phyloP scores from a whole-genome alignment of 176 grass and related monocot species.

The Tillandsia leiboldiana region DNA sequence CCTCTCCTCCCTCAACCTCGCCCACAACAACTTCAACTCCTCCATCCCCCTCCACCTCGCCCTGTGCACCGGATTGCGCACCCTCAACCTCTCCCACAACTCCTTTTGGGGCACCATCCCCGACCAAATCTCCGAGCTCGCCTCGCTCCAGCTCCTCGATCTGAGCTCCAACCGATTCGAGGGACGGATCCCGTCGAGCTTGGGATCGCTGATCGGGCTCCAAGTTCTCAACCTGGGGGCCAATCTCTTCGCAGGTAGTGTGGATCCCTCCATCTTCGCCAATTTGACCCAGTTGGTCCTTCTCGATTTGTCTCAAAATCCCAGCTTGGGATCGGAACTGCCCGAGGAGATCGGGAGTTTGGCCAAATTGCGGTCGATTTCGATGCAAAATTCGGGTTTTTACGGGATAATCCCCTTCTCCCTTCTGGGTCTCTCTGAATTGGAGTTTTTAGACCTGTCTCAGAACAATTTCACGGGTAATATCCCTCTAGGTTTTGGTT shows the following conservation, averaged over 20 bases:
- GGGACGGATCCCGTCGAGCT: constrained; percentile 27
- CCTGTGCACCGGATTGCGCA: constrained; percentile 34
- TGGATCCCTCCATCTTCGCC: constrained; percentile 39
- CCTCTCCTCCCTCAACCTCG: constrained; percentile 42
- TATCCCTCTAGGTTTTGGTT: constrained; percentile 42
- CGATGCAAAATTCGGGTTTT: constrained; percentile 55
- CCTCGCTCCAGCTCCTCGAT: constrained; percentile 40
- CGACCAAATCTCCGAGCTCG: constrained; percentile 40
- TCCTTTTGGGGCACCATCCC: constrained; percentile 59
- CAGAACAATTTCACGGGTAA: constrained; percentile 48
- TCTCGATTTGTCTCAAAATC: constrained; percentile 65
- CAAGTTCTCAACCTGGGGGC: constrained; percentile 49
- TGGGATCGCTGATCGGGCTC: constrained; percentile 35
- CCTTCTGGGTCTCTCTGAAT: constrained; percentile 33
- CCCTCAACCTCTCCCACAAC: constrained; percentile 54
- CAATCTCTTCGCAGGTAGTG: constrained; percentile 56
- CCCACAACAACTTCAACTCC: constrained; percentile 61
- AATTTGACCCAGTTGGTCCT: constrained; percentile 51
- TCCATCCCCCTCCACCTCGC: constrained; percentile 51
- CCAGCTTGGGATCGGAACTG: constrained; percentile 41
- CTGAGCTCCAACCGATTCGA: constrained; percentile 66
- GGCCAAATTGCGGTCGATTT: constrained; percentile 35
- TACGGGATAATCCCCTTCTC: constrained; percentile 33
- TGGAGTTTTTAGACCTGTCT: constrained; percentile 58
- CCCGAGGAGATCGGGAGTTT: constrained; percentile 42